Percentiles rank a stretch among this genome's conserved stretches.
Conservation (phyloP, 208 protist genomes). For the Naegleria fowleri region DNA sequence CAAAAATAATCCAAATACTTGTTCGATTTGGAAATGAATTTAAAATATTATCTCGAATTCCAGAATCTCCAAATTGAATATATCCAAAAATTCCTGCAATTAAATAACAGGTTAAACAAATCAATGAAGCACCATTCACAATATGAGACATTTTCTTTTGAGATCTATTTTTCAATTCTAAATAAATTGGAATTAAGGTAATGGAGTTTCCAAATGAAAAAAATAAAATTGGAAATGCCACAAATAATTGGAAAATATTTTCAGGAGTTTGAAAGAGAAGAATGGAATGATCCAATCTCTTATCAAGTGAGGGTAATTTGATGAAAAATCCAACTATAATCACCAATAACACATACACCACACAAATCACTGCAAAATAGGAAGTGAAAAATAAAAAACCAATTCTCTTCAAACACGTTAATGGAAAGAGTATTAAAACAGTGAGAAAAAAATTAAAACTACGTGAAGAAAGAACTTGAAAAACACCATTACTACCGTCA, state of each 20-base stretch:
- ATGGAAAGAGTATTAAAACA: neutral
- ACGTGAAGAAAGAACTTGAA: neutral
- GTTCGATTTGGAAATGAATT: neutral
- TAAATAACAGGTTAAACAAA: neutral
- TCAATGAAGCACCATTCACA: neutral
- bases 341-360: neutral
- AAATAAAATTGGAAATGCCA: neutral
- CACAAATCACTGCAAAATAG: neutral
- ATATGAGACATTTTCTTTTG: neutral
- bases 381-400: neutral
- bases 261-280: neutral
- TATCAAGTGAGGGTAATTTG: neutral
- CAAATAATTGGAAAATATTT: neutral
- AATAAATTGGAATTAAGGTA: slow-evolving; percentile 7
- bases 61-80: neutral
- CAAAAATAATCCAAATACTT: neutral
- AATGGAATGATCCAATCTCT: neutral
- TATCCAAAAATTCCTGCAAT: neutral
- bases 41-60: slow-evolving; percentile 17
- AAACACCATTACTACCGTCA: too few species aligned
- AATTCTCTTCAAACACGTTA: neutral
- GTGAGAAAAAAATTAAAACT: neutral
- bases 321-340: neutral
- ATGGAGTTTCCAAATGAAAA: neutral
- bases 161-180: neutral